Evolutionary conservation across 306 rosid species (phyloP).

Genomic region (Dryas alaskensis): DNA sequence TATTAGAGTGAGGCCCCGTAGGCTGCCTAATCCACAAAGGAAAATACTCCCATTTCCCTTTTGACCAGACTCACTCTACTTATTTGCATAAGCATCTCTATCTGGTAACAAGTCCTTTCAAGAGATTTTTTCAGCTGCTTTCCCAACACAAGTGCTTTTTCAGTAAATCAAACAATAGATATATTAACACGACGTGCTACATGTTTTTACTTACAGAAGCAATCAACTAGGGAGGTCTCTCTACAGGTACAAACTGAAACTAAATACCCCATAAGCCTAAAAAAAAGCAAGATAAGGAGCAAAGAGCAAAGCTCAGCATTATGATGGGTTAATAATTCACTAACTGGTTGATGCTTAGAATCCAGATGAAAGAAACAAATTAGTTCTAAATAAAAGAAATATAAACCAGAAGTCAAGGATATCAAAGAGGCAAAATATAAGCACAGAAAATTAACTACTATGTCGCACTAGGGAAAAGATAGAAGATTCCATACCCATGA

Average conservation of each 20-base stretch:
- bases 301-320: background rate
- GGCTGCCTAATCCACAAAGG: background rate
- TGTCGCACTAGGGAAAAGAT: constrained; percentile 20
- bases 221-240: background rate
- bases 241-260: background rate
- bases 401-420: constrained; percentile 36
- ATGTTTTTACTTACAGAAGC: background rate
- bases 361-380: constrained; percentile 34
- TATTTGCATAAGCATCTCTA: background rate
- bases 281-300: constrained; percentile 1
- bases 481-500: constrained; percentile 36
- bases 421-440: constrained; percentile 35
- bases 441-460: constrained; percentile 36
- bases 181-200: background rate
- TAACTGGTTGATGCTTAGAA: constrained; percentile 9
- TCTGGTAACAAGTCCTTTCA: constrained; percentile 3
- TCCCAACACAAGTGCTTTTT: background rate
- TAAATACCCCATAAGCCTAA: constrained; percentile 10
- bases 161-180: background rate
- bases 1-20: background rate
- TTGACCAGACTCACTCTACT: constrained; percentile 1
- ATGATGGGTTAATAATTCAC: background rate
- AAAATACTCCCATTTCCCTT: background rate
- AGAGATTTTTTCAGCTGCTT: background rate
- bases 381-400: constrained; percentile 34